Conservation (phyloP, 2,329 filamentous ascomycete genomes). For the Colletotrichum scovillei region DNA sequence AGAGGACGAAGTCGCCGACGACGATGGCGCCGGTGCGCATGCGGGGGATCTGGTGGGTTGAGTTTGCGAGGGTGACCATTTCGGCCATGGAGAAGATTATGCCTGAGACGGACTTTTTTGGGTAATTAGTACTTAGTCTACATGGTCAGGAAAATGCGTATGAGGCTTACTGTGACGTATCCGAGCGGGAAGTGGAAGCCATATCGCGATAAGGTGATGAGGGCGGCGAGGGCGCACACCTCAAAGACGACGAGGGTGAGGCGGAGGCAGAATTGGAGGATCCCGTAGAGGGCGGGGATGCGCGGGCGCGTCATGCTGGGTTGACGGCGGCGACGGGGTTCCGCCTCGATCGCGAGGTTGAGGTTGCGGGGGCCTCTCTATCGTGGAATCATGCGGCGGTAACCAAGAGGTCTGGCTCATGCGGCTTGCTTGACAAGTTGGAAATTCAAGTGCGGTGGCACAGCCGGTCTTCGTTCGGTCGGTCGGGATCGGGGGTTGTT, state of each 20-base stretch:
- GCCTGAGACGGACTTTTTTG: conserved; percentile 45
- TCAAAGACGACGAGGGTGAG: conserved; percentile 36
- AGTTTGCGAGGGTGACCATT: conserved; percentile 37
- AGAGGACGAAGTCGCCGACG: conserved; percentile 35
- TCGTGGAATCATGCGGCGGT: conserved; percentile 24
- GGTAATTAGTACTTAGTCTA: no score
- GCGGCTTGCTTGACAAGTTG: no score
- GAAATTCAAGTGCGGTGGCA: background rate
- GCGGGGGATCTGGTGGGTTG: conserved; percentile 36
- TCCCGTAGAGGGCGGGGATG: conserved; percentile 36
- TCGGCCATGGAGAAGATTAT: conserved; percentile 56
- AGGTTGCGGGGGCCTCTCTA: background rate
- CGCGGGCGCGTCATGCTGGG: conserved; percentile 35
- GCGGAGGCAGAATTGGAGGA: conserved; percentile 38
- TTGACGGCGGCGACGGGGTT: background rate
- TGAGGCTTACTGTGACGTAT: conserved; percentile 32
- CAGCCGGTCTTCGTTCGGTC: background rate
- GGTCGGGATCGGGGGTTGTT: background rate
- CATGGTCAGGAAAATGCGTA: background rate
- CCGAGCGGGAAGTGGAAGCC: conserved; percentile 33
- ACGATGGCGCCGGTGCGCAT: conserved; percentile 35
- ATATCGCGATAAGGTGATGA: conserved; percentile 34
- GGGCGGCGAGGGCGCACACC: conserved; percentile 36
- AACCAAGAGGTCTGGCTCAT: no score
- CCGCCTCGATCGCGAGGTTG: conserved; percentile 7